A percentile compares a stretch with the other conserved stretches of the same genome.
phyloP scores from a whole-genome alignment of 225 moss, liverwort and hornwort genomes.

The Sphagnum tenellum region DNA sequence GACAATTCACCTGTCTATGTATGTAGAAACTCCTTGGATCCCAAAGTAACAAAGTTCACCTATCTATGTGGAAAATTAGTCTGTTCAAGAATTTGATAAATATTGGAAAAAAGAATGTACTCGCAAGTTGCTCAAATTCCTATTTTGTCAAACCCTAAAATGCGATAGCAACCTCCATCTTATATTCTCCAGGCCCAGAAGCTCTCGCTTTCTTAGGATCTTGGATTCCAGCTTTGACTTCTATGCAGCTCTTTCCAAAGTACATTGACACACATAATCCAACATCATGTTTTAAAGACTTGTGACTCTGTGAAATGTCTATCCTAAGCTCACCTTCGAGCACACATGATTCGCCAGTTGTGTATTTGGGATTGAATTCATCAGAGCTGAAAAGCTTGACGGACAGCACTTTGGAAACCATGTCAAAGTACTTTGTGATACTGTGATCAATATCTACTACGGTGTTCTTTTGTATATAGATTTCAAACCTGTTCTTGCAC shows the following conservation, averaged over 20 bases:
- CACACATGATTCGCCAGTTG: slow-evolving; percentile 9
- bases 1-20: too few species aligned
- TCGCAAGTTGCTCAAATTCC: too few species aligned
- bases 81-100: too few species aligned
- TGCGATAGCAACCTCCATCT: too few species aligned
- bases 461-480: slow-evolving; percentile 17
- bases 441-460: slow-evolving; percentile 18
- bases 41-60: too few species aligned
- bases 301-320: slow-evolving; percentile 16
- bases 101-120: too few species aligned
- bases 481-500: slow-evolving; percentile 19
- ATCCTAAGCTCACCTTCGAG: slow-evolving; percentile 41
- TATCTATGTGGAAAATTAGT: too few species aligned
- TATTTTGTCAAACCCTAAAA: too few species aligned
- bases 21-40: too few species aligned
- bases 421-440: slow-evolving; percentile 14
- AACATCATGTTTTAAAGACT: slow-evolving; percentile 6
- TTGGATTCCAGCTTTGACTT: slow-evolving; percentile 19
- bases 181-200: too few species aligned
- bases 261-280: slow-evolving; percentile 34
- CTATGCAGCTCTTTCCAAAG: slow-evolving; percentile 35
- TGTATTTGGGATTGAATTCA: slow-evolving; percentile 26
- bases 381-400: slow-evolving; percentile 27
- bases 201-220: too few species aligned
- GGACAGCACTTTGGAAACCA: slow-evolving; percentile 11